phyloP scores from a whole-genome alignment of 2,329 filamentous ascomycete genomes.

The Parastagonospora avenae region DNA sequence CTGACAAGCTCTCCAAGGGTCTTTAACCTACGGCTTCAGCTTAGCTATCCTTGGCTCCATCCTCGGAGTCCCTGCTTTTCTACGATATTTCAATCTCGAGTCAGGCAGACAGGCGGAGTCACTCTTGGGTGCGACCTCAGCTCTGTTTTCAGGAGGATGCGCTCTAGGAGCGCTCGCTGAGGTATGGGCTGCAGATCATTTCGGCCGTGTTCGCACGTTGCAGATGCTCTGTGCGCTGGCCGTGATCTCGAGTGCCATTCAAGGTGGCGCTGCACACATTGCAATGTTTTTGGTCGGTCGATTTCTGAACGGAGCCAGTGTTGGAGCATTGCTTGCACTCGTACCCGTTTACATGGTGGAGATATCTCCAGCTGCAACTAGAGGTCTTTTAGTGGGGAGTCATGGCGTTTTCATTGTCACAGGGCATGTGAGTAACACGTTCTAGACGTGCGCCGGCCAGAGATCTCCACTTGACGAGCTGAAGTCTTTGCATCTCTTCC shows the following conservation, averaged over 20 bases:
- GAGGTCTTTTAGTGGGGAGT: neutral
- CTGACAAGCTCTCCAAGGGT: neutral
- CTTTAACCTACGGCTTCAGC: neutral
- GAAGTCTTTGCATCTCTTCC: too few relatives aligned
- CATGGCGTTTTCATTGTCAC: neutral
- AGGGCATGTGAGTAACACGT: neutral
- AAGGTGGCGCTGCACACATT: neutral
- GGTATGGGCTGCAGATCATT: neutral
- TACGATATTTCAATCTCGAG: neutral
- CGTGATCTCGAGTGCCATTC: neutral
- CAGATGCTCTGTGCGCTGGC: neutral
- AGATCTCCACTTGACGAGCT: too few relatives aligned
- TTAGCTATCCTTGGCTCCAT: neutral
- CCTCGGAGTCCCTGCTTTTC: neutral
- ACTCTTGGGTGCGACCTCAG: neutral
- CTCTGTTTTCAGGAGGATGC: neutral
- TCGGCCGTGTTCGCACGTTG: constrained; percentile 11
- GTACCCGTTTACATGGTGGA: neutral
- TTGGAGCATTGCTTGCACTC: neutral
- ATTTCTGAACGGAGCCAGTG: neutral
- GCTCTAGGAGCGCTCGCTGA: neutral
- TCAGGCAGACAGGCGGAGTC: neutral
- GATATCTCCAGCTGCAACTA: neutral
- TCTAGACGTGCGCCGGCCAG: neutral
- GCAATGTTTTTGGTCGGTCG: neutral